A percentile compares a stretch with the other conserved stretches of the same genome.
phyloP scores from a whole-genome alignment of 768 basidiomycete genomes.

The Multifurca ochricompacta region DNA sequence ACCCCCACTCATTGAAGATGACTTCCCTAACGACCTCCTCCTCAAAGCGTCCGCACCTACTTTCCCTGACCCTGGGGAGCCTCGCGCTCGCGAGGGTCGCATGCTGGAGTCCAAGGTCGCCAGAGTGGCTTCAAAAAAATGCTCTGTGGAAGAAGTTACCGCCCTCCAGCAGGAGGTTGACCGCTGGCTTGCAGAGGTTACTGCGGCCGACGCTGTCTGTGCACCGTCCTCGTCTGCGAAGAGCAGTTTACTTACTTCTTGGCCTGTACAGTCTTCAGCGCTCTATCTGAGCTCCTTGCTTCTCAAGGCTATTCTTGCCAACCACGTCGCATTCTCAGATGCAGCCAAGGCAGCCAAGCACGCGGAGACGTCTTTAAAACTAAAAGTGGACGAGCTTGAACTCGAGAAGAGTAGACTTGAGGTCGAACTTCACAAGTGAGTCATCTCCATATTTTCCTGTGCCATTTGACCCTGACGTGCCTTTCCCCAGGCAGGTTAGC shows the following conservation, averaged over 20 bases:
- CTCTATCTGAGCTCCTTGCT: slow-evolving; percentile 71
- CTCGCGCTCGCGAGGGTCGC: slow-evolving; percentile 43
- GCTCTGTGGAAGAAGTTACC: slow-evolving; percentile 79
- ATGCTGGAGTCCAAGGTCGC: slow-evolving; percentile 72
- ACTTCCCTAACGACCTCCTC: slow-evolving; percentile 32
- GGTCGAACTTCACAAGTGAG: slow-evolving; percentile 65
- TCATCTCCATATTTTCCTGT: slow-evolving; percentile 19
- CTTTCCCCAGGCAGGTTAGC: slow-evolving; percentile 16
- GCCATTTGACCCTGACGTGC: not conserved
- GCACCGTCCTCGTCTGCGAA: slow-evolving; percentile 22
- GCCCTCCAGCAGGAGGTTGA: slow-evolving; percentile 71
- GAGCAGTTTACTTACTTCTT: slow-evolving; percentile 6
- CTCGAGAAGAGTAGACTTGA: slow-evolving; percentile 51
- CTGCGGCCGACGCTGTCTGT: slow-evolving; percentile 55
- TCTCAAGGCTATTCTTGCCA: slow-evolving; percentile 75
- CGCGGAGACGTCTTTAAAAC: slow-evolving; percentile 53
- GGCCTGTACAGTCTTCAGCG: slow-evolving; percentile 44
- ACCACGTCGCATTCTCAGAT: slow-evolving; percentile 75
- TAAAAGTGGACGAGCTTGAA: slow-evolving; percentile 61
- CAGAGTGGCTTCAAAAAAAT: slow-evolving; percentile 74
- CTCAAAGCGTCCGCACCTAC: slow-evolving; percentile 27
- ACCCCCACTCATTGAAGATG: slow-evolving; percentile 35
- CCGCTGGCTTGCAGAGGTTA: slow-evolving; percentile 62
- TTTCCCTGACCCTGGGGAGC: slow-evolving; percentile 25
- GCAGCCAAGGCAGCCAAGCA: slow-evolving; percentile 59